Evolutionary conservation across 257 asterid species (phyloP).

Genomic region (Solanum dulcamara): DNA sequence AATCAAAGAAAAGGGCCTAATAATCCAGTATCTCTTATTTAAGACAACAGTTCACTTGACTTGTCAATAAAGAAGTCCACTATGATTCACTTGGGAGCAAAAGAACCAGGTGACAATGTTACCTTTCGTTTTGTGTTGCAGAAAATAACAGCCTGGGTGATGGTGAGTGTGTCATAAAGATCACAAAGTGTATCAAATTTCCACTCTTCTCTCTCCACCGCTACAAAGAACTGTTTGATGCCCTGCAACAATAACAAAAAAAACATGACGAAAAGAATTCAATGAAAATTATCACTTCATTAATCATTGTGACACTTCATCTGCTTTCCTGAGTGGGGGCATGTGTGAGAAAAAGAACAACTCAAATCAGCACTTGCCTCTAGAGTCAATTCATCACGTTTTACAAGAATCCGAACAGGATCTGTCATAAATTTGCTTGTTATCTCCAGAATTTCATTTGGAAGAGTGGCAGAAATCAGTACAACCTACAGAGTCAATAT

Average conservation of each 20-base stretch:
- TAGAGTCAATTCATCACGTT: conserved; percentile 97
- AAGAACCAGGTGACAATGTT: conserved; percentile 1
- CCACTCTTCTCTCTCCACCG: conserved; percentile 97
- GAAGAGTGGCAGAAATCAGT: conserved; percentile 92
- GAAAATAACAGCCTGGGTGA: conserved; percentile 95
- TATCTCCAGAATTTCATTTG: conserved; percentile 91
- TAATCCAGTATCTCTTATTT: neutral
- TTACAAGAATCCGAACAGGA: conserved; percentile 94
- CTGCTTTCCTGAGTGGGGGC: neutral
- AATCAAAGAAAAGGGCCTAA: neutral
- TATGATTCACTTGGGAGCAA: neutral
- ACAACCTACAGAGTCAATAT: conserved; percentile 53
- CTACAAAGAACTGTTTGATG: conserved; percentile 94
- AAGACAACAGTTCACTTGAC: neutral
- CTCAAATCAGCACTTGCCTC: conserved; percentile 42
- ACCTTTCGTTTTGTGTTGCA: conserved; percentile 97
- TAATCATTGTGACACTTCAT: neutral
- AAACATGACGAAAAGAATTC: neutral
- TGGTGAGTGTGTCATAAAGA: conserved; percentile 89
- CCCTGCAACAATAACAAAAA: conserved; percentile 39
- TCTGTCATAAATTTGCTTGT: conserved; percentile 99
- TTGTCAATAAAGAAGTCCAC: neutral
- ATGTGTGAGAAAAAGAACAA: neutral
- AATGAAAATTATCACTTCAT: neutral
- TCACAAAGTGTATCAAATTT: conserved; percentile 90